A percentile compares a stretch with the other conserved stretches of the same genome.
Evolutionary conservation across 495 filamentous ascomycete species (phyloP).

Genomic region (Jackrogersella minutella): DNA sequence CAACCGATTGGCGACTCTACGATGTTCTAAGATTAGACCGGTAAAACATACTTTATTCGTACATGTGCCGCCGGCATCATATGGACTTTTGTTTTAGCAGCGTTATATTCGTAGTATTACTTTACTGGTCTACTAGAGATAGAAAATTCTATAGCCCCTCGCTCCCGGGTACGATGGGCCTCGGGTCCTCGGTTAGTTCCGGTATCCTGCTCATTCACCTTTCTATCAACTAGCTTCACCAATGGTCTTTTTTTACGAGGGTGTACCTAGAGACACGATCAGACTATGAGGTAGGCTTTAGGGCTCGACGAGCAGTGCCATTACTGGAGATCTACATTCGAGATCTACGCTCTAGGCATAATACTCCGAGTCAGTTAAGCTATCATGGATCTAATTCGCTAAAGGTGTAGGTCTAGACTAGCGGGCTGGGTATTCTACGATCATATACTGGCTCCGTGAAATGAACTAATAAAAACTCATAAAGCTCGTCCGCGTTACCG

Average conservation of each 20-base stretch:
- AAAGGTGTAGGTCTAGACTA: background rate
- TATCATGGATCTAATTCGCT: background rate
- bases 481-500: background rate
- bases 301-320: background rate
- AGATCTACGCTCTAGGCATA: background rate
- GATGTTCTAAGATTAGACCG: constrained; percentile 11
- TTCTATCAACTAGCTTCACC: constrained; percentile 7
- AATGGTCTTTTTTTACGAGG: constrained; percentile 4
- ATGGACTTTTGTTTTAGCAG: constrained; percentile 18
- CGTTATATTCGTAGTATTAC: background rate
- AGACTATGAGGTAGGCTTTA: background rate
- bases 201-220: constrained; percentile 1
- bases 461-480: background rate
- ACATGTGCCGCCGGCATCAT: constrained; percentile 16
- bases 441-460: background rate
- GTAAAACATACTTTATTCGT: constrained; percentile 19
- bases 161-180: constrained; percentile 16
- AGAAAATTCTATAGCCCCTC: constrained; percentile 12
- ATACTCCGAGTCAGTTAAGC: background rate
- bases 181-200: constrained; percentile 21
- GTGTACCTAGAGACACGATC: constrained; percentile 3
- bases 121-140: background rate
- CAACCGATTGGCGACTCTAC: constrained; percentile 11
- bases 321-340: background rate
- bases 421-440: background rate